Conservation (phyloP, 108 stramenopile genomes). For the Pseudonitzschia multistriata region DNA sequence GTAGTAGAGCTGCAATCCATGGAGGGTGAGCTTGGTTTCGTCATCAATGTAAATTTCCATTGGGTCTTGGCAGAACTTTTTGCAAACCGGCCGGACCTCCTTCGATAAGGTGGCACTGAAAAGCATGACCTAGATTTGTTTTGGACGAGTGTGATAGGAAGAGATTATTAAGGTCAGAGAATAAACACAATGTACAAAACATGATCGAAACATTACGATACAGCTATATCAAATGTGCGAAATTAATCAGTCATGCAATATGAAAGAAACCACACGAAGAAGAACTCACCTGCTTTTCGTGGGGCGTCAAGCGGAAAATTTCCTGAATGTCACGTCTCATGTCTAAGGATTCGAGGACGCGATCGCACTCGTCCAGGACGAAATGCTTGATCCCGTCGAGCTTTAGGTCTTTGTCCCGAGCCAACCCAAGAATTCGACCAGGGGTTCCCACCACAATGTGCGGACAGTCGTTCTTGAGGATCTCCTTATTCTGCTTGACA, state of each 20-base stretch:
- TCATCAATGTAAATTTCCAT: slow-evolving; percentile 99
- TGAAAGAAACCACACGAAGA: slow-evolving; percentile 28
- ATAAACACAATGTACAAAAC: background rate
- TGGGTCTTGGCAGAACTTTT: slow-evolving; percentile 98
- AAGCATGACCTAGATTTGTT: slow-evolving; percentile 80
- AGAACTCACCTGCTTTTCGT: slow-evolving; percentile 86
- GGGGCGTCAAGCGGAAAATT: slow-evolving; percentile 98
- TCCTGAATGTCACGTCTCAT: slow-evolving; percentile 98
- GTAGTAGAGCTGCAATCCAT: slow-evolving; percentile 99
- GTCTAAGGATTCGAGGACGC: slow-evolving; percentile 93
- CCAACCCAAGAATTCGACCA: slow-evolving; percentile 92
- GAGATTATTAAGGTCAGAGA: background rate
- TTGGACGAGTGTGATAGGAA: background rate
- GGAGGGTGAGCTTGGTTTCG: slow-evolving; percentile 98
- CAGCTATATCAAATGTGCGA: background rate
- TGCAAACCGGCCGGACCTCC: slow-evolving; percentile 98
- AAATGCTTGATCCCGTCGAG: slow-evolving; percentile 97
- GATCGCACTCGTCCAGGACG: slow-evolving; percentile 99
- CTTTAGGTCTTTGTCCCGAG: slow-evolving; percentile 90
- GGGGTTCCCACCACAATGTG: slow-evolving; percentile 99
- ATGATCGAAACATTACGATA: background rate
- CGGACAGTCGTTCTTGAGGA: slow-evolving; percentile 92
- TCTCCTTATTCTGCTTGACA: slow-evolving; percentile 82
- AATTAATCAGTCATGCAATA: background rate
- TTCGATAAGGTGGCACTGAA: slow-evolving; percentile 97